Conservation (phyloP, 2,329 filamentous ascomycete genomes). For the Fusarium foetens region DNA sequence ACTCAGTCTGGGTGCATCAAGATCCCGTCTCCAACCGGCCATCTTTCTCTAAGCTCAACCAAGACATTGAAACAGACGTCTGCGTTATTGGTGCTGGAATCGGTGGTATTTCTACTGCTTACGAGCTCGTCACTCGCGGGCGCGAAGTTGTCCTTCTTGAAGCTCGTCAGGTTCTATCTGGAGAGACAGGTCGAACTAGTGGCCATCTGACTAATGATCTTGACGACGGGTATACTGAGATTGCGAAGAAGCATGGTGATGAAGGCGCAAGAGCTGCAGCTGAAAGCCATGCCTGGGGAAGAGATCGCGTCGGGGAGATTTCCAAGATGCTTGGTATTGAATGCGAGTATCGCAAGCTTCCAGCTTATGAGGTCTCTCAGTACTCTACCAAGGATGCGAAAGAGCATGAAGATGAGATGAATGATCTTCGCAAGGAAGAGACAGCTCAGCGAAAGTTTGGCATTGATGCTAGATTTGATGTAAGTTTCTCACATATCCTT, state of each 20-base stretch:
- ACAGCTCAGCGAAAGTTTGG: constrained; percentile 23
- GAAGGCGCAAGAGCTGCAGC: constrained; percentile 60
- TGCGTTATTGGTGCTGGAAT: constrained; percentile 34
- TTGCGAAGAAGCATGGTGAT: constrained; percentile 62
- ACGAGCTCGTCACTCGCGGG: constrained; percentile 58
- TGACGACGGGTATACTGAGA: constrained; percentile 63
- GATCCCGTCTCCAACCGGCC: constrained; percentile 53
- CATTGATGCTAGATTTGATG: constrained; percentile 23
- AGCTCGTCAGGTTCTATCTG: constrained; percentile 63
- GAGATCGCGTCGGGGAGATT: constrained; percentile 62
- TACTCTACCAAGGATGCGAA: constrained; percentile 54
- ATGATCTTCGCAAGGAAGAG: constrained; percentile 20
- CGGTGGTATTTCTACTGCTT: constrained; percentile 26
- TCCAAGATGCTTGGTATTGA: constrained; percentile 60
- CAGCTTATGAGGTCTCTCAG: constrained; percentile 62
- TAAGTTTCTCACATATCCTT: neutral
- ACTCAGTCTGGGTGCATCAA: constrained; percentile 64
- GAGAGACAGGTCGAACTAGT: constrained; percentile 64
- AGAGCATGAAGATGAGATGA: constrained; percentile 50
- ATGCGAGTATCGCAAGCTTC: constrained; percentile 64
- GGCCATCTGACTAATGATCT: constrained; percentile 65
- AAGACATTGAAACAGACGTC: constrained; percentile 22
- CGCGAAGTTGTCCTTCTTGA: constrained; percentile 63
- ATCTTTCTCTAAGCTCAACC: neutral
- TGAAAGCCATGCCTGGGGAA: constrained; percentile 65